Conservation (phyloP, 1,284 basidiomycete genomes). For the Melampsora larici-populina region DNA sequence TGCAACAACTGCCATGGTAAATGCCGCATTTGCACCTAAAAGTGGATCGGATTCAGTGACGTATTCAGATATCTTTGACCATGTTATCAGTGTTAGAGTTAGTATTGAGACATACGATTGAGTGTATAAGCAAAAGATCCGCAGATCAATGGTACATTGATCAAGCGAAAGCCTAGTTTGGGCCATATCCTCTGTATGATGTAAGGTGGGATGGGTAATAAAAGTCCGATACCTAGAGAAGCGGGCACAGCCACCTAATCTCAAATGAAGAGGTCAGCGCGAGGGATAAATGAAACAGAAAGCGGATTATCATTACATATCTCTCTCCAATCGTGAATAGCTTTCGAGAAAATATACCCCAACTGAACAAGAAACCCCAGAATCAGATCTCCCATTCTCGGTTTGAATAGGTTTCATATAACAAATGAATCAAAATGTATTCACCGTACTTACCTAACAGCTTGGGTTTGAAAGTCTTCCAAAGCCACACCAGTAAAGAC, state of each 20-base stretch:
- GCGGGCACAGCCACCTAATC: slow-evolving; percentile 33
- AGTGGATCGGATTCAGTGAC: background rate
- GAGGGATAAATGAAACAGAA: background rate
- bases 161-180: slow-evolving; percentile 8
- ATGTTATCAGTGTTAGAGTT: background rate
- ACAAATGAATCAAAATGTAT: too few species aligned
- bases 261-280: background rate
- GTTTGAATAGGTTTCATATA: too few species aligned
- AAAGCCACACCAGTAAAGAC: slow-evolving; percentile 37
- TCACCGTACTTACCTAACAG: slow-evolving; percentile 18
- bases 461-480: slow-evolving; percentile 40
- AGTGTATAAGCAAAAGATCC: slow-evolving; percentile 29
- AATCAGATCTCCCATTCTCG: background rate
- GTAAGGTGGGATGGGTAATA: slow-evolving; percentile 31
- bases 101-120: slow-evolving; percentile 13
- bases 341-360: slow-evolving; percentile 38
- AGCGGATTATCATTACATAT: slow-evolving; percentile 16
- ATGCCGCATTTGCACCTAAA: slow-evolving; percentile 34
- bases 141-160: slow-evolving; percentile 38
- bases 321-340: slow-evolving; percentile 33
- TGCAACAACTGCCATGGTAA: slow-evolving; percentile 18
- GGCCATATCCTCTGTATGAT: slow-evolving; percentile 18
- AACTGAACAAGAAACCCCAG: background rate
- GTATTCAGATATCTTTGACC: background rate
- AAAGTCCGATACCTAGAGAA: slow-evolving; percentile 18